Base-by-base conservation (phyloP, 495 filamentous ascomycete species). In the Aspergillus panamensis region DNA sequence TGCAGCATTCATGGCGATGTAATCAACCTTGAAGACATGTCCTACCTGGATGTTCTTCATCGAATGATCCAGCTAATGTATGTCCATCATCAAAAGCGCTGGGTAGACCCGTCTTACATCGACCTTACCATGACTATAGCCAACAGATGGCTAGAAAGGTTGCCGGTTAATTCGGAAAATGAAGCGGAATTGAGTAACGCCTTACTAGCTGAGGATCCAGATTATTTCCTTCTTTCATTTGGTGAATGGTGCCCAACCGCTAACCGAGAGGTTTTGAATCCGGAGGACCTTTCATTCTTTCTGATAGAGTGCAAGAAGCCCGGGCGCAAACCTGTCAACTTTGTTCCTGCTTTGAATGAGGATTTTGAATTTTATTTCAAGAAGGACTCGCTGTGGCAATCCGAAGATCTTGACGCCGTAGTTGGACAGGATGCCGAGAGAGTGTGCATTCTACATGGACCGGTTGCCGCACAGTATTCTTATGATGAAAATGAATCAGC, bases 321-420 rank as follows among this genome's bases (percentile, higher is more conserved):
- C 2, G 62, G 65, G 8, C 65, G 68, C 20, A 77, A 74, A 49
- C 73, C 74, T 1, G 72, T 77, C 1, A 65, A 66, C 9, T 77
- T 77, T 45, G 62, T 76, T 17, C 73, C 73, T 3, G 56, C 57
- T 7, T 42, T 77, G 0, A 67, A 77, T 33, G 69, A 76, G 7
- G 65, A 73, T 35, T 77, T 77, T 32, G 74, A 77, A 51, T 66
- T 58, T 14, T 77, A 66, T 48, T 77, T 77, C 66, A 77, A 77
- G 48, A 77, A 77, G 37, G 74, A 77, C 48, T 76, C 72, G 3
- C 49, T 77, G 3, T 77, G 74, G 74, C 74, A 77, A 48, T 69
- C 72, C 0, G 73, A 77, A 53, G 69, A 76, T 48, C 40, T 76
- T 17, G 74, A 72, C 30, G 73, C 74, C 2, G 71, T 77, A 21